A percentile compares a stretch with the other conserved stretches of the same genome.
These are phyloP conservation scores for Asterophora lycoperdoides DNA, from an alignment of 768 basidiomycete genomes.

Conservation along the genomic window DNA sequence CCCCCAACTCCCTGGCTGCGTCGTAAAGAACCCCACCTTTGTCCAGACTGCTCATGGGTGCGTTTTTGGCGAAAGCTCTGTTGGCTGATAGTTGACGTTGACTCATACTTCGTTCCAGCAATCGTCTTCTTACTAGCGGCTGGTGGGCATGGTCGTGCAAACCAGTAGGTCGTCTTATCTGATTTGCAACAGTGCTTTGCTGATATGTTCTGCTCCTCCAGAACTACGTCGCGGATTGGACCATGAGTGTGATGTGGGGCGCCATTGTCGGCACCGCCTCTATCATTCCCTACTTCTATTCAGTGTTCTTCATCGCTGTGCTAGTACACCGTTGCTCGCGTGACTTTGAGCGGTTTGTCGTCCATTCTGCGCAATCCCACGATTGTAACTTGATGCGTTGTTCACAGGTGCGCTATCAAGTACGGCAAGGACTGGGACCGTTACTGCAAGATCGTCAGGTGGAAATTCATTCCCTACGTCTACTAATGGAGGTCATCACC, in stretches of 20 bases:
- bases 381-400: background rate
- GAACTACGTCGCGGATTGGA: constrained; percentile 96
- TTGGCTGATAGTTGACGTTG: background rate
- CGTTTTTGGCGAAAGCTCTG: constrained; percentile 8
- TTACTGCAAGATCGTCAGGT: constrained; percentile 84
- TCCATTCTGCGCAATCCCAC: background rate
- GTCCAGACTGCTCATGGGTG: constrained; percentile 95
- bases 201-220: constrained; percentile 21
- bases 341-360: constrained; percentile 83
- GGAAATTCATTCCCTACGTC: constrained; percentile 84
- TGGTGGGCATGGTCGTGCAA: constrained; percentile 96
- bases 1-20: constrained; percentile 86
- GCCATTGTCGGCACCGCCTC: constrained; percentile 69
- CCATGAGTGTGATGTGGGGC: constrained; percentile 83
- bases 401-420: constrained; percentile 68
- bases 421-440: constrained; percentile 95
- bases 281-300: constrained; percentile 94
- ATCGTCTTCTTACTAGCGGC: constrained; percentile 85
- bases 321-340: constrained; percentile 87
- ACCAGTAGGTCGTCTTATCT: constrained; percentile 51
- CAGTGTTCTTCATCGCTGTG: constrained; percentile 91
- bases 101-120: constrained; percentile 40
- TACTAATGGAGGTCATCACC: constrained; percentile 69
- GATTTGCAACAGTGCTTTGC: background rate
- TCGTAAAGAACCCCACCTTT: constrained; percentile 80